Evolutionary conservation across 352 stramenopile species (phyloP).

Genomic region (Globisporangium canariense): DNA sequence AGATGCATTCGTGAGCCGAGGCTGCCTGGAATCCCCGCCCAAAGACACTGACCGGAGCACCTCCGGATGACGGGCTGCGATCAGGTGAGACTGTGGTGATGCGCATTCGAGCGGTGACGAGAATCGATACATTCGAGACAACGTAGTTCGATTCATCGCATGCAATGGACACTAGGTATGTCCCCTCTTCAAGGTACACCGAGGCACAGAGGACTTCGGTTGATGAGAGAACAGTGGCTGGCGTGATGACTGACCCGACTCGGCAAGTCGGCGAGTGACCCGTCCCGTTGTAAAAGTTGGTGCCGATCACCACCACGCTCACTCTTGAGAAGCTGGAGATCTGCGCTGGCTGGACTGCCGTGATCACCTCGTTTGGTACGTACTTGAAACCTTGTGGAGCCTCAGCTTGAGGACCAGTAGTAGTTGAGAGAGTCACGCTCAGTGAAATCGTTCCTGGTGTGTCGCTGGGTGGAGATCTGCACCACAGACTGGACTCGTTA

Average conservation of each 20-base stretch:
- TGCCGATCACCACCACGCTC: slow-evolving; percentile 21
- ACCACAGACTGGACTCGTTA: slow-evolving; percentile 19
- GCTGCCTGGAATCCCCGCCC: slow-evolving; percentile 20
- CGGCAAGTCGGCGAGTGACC: slow-evolving; percentile 22
- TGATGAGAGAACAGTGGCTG: slow-evolving; percentile 24
- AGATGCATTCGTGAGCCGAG: slow-evolving; percentile 20
- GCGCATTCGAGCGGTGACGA: slow-evolving; percentile 15
- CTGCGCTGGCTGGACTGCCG: slow-evolving; percentile 18
- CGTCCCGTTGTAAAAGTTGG: slow-evolving; percentile 23
- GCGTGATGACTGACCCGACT: slow-evolving; percentile 18
- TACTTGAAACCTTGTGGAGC: slow-evolving; percentile 16
- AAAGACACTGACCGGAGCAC: slow-evolving; percentile 22
- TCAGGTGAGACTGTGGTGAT: slow-evolving; percentile 25
- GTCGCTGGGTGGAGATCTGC: slow-evolving; percentile 18
- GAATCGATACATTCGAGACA: slow-evolving; percentile 16
- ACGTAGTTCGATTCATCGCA: slow-evolving; percentile 40
- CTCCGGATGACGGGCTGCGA: slow-evolving; percentile 19
- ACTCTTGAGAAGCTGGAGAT: slow-evolving; percentile 4
- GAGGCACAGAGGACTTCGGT: slow-evolving; percentile 21
- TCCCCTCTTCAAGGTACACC: slow-evolving; percentile 10
- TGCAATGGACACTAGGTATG: slow-evolving; percentile 29
- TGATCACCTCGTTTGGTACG: slow-evolving; percentile 27
- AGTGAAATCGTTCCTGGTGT: slow-evolving; percentile 19
- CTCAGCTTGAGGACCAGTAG: neutral
- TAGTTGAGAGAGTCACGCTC: slow-evolving; percentile 16